Percentiles rank a stretch among this genome's conserved stretches.
phyloP scores from a whole-genome alignment of 2,329 filamentous ascomycete species.

The Ceratocystis alfenasii region DNA sequence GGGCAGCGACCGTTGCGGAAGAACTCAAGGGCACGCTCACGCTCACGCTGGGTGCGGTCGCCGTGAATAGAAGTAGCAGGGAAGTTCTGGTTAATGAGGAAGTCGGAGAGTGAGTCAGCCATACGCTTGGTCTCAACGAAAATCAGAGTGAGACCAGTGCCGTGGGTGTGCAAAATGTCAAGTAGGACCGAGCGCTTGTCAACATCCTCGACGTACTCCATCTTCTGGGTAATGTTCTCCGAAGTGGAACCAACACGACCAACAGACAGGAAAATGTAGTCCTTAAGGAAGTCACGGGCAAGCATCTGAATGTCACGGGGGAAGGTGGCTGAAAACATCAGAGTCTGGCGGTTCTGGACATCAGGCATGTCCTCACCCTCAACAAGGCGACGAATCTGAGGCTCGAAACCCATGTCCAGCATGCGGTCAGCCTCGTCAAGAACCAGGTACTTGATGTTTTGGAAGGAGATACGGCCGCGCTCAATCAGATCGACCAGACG shows the following conservation, averaged over 20 bases:
- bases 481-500: conserved; percentile 97
- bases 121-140: conserved; percentile 99
- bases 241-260: conserved; percentile 97
- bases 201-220: conserved; percentile 91
- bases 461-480: conserved; percentile 91
- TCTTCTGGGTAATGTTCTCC: conserved; percentile 99
- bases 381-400: conserved; percentile 96
- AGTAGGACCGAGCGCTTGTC: conserved; percentile 98
- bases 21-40: conserved; percentile 93
- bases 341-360: conserved; percentile 76
- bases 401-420: conserved; percentile 99
- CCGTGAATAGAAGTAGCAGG: conserved; percentile 97
- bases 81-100: conserved; percentile 97
- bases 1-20: conserved; percentile 94
- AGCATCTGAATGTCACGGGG: conserved; percentile 99
- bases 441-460: conserved; percentile 98
- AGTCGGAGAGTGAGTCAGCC: conserved; percentile 95
- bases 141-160: conserved; percentile 79
- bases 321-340: conserved; percentile 99
- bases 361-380: conserved; percentile 96
- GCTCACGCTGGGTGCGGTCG: conserved; percentile 95
- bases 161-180: conserved; percentile 89
- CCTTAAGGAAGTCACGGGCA: conserved; percentile 94
- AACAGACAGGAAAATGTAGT: conserved; percentile 97
- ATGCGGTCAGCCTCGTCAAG: conserved; percentile 99